Percentiles rank a stretch among this genome's conserved stretches.
Conservation (phyloP, 2,329 filamentous ascomycete species). For the Canariomyces notabilis region DNA sequence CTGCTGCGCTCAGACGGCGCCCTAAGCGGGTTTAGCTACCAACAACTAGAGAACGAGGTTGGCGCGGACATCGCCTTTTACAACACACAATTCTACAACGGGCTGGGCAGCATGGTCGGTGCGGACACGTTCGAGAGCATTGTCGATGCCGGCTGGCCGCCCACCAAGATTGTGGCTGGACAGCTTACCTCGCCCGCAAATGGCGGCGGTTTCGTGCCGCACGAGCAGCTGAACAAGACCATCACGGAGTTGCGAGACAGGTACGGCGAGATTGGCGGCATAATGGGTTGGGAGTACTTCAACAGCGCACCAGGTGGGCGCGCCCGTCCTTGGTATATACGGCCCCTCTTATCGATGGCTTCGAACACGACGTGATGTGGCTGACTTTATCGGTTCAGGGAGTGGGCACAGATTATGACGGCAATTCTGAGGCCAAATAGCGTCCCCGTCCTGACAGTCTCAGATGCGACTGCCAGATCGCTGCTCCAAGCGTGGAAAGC, state of each 20-base stretch:
- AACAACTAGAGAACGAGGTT: conserved; percentile 62
- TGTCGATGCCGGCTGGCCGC: conserved; percentile 61
- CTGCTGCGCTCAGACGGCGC: conserved; percentile 56
- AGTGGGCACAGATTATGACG: conserved; percentile 69
- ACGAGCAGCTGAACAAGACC: conserved; percentile 42
- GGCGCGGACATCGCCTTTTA: conserved; percentile 73
- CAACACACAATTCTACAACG: conserved; percentile 90
- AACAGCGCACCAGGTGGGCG: conserved; percentile 65
- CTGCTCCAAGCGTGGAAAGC: conserved; percentile 23
- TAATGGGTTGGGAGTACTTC: conserved; percentile 97
- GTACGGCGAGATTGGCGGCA: conserved; percentile 71
- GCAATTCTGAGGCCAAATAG: conserved; percentile 32
- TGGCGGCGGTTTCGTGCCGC: conserved; percentile 51
- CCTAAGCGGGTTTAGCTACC: conserved; percentile 78
- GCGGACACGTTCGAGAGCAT: conserved; percentile 47
- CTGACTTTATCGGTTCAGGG: conserved; percentile 28
- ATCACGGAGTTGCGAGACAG: conserved; percentile 38
- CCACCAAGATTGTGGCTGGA: conserved; percentile 71
- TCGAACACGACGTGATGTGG: neutral
- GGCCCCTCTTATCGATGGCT: neutral
- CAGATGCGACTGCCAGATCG: conserved; percentile 17
- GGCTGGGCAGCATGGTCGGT: conserved; percentile 61
- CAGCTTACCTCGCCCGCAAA: conserved; percentile 75
- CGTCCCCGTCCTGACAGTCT: conserved; percentile 20
- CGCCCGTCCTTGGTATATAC: neutral